A percentile compares a stretch with the other conserved stretches of the same genome.
Evolutionary conservation across 495 filamentous ascomycete genomes (phyloP).

Genomic region (Trypethelium eluteriae): DNA sequence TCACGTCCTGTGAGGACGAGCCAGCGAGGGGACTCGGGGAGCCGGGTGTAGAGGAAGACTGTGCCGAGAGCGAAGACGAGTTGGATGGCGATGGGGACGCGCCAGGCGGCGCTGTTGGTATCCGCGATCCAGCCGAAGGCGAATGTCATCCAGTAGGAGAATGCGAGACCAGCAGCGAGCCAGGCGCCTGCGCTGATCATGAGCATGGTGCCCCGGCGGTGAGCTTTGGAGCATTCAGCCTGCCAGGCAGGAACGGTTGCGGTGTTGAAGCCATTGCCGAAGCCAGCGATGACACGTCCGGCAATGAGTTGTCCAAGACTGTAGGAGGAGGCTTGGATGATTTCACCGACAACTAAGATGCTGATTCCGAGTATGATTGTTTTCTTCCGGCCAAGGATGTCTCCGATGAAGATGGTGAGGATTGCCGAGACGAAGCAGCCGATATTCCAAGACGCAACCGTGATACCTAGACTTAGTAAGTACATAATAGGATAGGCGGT

Average conservation of each 20-base stretch:
- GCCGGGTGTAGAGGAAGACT: conserved; percentile 51
- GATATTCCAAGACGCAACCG: conserved; percentile 59
- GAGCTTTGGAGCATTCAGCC: conserved; percentile 67
- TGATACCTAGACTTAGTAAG: conserved; percentile 28
- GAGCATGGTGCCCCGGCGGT: conserved; percentile 66
- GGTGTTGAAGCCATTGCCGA: conserved; percentile 60
- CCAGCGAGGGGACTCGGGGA: conserved; percentile 71
- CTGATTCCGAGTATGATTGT: conserved; percentile 62
- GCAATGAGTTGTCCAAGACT: conserved; percentile 55
- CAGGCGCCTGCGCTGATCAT: conserved; percentile 66
- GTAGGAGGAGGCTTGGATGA: conserved; percentile 55
- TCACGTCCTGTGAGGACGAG: conserved; percentile 61
- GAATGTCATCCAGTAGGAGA: conserved; percentile 71
- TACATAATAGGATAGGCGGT: not conserved
- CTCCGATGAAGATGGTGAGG: conserved; percentile 60
- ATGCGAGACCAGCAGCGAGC: conserved; percentile 63
- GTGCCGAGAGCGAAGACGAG: conserved; percentile 59
- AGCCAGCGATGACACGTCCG: conserved; percentile 57
- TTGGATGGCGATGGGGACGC: conserved; percentile 68
- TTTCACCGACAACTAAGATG: conserved; percentile 64
- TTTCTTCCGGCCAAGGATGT: conserved; percentile 58
- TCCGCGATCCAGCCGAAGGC: conserved; percentile 58
- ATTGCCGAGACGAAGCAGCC: conserved; percentile 65
- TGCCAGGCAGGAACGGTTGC: conserved; percentile 71
- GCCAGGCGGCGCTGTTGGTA: conserved; percentile 54